These are phyloP conservation scores for Malassezia slooffiae DNA, from an alignment of 1,284 basidiomycete species.

Conservation along the genomic window DNA sequence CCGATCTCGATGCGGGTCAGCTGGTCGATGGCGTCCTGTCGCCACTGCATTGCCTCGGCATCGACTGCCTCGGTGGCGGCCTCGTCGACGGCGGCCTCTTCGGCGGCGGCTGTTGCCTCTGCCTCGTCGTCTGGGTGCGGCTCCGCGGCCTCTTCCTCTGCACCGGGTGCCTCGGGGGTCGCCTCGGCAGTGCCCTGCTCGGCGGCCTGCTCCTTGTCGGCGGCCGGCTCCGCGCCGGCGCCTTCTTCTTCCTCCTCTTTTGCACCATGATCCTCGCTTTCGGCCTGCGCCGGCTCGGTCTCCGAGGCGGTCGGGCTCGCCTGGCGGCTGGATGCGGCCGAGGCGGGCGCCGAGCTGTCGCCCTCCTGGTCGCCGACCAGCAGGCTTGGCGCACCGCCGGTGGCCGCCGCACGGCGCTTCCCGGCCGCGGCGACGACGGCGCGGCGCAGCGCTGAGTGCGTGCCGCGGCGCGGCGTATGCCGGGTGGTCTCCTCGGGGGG, in stretches of 20 bases:
- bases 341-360: slow-evolving; percentile 23
- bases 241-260: slow-evolving; percentile 12
- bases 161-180: slow-evolving; percentile 10
- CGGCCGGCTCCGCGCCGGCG: slow-evolving; percentile 5
- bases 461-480: not conserved
- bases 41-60: slow-evolving; percentile 17
- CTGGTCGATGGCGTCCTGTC: slow-evolving; percentile 51
- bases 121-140: not conserved
- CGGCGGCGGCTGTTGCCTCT: not conserved
- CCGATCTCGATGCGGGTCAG: slow-evolving; percentile 53
- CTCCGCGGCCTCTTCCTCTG: slow-evolving; percentile 5
- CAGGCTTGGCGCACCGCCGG: slow-evolving; percentile 32
- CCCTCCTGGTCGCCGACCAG: slow-evolving; percentile 25
- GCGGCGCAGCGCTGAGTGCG: slow-evolving; percentile 3
- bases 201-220: not conserved
- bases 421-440: slow-evolving; percentile 10
- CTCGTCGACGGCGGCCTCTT: not conserved
- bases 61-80: not conserved
- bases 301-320: slow-evolving; percentile 10
- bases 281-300: not conserved
- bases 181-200: slow-evolving; percentile 8
- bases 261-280: not conserved
- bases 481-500: too few relatives aligned
- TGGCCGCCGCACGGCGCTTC: slow-evolving; percentile 36
- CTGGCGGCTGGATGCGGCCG: slow-evolving; percentile 27